These are phyloP conservation scores for Exophiala sideris DNA, from an alignment of 2,329 filamentous ascomycete genomes.

Conservation along the genomic window DNA sequence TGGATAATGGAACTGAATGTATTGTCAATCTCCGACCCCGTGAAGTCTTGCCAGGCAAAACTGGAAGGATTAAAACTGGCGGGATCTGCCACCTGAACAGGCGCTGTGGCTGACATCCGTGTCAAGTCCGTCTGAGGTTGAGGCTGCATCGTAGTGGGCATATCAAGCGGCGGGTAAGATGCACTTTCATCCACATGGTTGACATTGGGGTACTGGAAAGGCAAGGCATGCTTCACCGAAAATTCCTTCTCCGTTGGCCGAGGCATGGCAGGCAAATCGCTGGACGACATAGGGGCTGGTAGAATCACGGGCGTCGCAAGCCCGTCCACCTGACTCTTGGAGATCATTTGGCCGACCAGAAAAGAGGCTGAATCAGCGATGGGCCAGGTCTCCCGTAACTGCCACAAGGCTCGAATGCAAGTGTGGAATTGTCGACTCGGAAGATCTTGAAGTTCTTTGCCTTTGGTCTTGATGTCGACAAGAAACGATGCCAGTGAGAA, in stretches of 20 bases:
- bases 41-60: conserved; percentile 1
- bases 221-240: not conserved
- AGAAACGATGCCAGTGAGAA: conserved; percentile 20
- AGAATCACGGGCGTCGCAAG: conserved; percentile 11
- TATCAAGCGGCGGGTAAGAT: no score
- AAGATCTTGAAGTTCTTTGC: conserved; percentile 1
- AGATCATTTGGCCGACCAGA: conserved; percentile 23
- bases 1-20: conserved; percentile 15
- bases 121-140: no score
- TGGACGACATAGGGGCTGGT: not conserved
- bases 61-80: not conserved
- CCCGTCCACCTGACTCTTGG: conserved; percentile 15
- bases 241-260: not conserved
- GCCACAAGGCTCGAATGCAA: conserved; percentile 18
- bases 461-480: conserved; percentile 21
- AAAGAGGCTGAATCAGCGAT: conserved; percentile 23
- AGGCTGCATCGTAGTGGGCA: no score
- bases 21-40: conserved; percentile 7
- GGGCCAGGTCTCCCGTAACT: conserved; percentile 21
- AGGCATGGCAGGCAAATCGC: no score
- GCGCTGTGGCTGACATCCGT: no score
- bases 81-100: not conserved
- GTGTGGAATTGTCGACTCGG: conserved; percentile 20
- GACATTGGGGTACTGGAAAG: not conserved
- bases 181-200: no score